These are phyloP conservation scores for Durotheca rogersii DNA, from an alignment of 495 filamentous ascomycete species.

Conservation along the genomic window DNA sequence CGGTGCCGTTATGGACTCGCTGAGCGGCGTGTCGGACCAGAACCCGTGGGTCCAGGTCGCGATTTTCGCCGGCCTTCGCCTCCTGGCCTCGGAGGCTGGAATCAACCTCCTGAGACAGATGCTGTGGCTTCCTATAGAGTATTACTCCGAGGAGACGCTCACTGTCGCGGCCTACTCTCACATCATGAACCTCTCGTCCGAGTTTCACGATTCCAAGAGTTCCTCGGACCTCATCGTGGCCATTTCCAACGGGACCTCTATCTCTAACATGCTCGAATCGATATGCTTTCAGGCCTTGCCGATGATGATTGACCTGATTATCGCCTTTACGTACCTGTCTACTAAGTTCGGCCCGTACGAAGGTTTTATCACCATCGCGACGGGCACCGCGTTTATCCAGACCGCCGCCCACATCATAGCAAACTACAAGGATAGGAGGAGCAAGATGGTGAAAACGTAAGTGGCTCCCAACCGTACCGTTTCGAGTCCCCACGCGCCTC, in stretches of 20 bases:
- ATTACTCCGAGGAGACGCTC: slow-evolving; percentile 61
- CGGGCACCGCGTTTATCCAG: slow-evolving; percentile 63
- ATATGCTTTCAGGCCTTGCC: slow-evolving; percentile 67
- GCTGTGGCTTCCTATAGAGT: slow-evolving; percentile 67
- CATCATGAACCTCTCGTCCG: slow-evolving; percentile 73
- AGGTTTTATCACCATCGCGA: slow-evolving; percentile 65
- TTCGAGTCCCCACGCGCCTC: too few species aligned
- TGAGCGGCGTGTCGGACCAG: slow-evolving; percentile 42
- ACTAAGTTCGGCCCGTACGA: slow-evolving; percentile 72
- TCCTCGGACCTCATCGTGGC: slow-evolving; percentile 69
- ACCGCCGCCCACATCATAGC: slow-evolving; percentile 56
- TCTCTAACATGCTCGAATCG: slow-evolving; percentile 64
- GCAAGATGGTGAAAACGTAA: slow-evolving; percentile 41
- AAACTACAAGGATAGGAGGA: slow-evolving; percentile 41
- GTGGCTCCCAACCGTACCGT: slow-evolving; percentile 3
- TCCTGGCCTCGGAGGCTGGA: slow-evolving; percentile 58
- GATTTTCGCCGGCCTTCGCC: slow-evolving; percentile 55
- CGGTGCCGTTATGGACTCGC: slow-evolving; percentile 60
- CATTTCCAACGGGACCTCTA: slow-evolving; percentile 62
- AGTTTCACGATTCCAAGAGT: slow-evolving; percentile 76
- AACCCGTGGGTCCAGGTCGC: slow-evolving; percentile 57
- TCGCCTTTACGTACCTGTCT: slow-evolving; percentile 70
- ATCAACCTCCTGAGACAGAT: slow-evolving; percentile 55
- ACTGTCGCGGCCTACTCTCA: slow-evolving; percentile 70
- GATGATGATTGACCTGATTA: slow-evolving; percentile 67